Evolutionary conservation across 768 basidiomycete species (phyloP).

Genomic region (Amyloporia xantha): DNA sequence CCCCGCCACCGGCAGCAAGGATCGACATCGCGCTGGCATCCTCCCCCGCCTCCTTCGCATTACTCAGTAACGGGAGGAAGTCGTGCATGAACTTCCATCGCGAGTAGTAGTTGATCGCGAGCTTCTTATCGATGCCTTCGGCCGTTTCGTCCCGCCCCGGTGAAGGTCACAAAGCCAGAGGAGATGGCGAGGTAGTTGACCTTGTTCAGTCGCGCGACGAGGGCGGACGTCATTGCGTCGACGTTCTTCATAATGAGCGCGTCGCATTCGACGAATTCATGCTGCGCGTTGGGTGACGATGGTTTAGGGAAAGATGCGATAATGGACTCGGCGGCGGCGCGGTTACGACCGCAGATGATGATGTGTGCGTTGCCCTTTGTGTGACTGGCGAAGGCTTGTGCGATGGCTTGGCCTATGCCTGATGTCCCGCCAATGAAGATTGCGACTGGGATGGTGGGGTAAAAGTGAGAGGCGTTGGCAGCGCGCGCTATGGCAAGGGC

Average conservation of each 20-base stretch:
- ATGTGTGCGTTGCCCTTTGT: slow-evolving; percentile 46
- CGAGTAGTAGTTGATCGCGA: slow-evolving; percentile 44
- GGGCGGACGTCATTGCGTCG: slow-evolving; percentile 24
- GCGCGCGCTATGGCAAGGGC: slow-evolving; percentile 11
- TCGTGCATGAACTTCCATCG: slow-evolving; percentile 44
- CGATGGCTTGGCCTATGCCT: slow-evolving; percentile 38
- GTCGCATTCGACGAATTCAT: slow-evolving; percentile 49
- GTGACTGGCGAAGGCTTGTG: slow-evolving; percentile 35
- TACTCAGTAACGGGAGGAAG: slow-evolving; percentile 36
- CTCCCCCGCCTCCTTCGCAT: slow-evolving; percentile 39
- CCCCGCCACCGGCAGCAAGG: slow-evolving; percentile 29
- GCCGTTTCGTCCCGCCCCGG: slow-evolving; percentile 34
- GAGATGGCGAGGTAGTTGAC: slow-evolving; percentile 49
- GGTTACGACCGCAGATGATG: slow-evolving; percentile 46
- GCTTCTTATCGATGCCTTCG: slow-evolving; percentile 39
- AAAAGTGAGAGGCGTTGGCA: slow-evolving; percentile 13
- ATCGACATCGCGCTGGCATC: slow-evolving; percentile 45
- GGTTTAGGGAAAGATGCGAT: slow-evolving; percentile 34
- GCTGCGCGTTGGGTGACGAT: slow-evolving; percentile 10
- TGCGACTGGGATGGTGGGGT: slow-evolving; percentile 21
- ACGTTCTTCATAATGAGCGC: slow-evolving; percentile 45
- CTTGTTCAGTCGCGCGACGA: slow-evolving; percentile 31
- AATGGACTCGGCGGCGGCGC: slow-evolving; percentile 39
- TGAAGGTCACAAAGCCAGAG: slow-evolving; percentile 34
- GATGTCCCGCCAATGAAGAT: slow-evolving; percentile 30